phyloP scores from a whole-genome alignment of 495 filamentous ascomycete species.

The Lindgomyces ingoldianus region DNA sequence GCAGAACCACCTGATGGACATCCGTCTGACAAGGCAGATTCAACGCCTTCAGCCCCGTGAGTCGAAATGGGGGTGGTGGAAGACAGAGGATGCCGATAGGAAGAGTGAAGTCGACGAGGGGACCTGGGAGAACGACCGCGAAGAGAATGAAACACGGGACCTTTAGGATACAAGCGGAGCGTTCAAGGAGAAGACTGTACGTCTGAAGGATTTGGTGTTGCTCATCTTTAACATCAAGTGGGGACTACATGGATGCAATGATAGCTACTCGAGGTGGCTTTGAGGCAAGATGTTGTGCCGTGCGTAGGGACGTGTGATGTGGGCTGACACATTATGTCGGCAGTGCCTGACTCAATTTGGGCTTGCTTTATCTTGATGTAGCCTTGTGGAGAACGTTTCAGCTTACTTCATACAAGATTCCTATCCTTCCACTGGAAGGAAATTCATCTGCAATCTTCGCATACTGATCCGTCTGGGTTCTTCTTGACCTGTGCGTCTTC shows the following conservation, averaged over 20 bases:
- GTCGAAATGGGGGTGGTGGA: not conserved
- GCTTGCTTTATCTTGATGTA: too few relatives aligned
- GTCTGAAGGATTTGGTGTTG: not conserved
- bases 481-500: conserved; percentile 10
- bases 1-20: not conserved
- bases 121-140: not conserved
- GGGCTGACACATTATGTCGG: not conserved
- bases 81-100: not conserved
- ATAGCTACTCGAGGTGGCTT: too few relatives aligned
- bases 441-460: conserved; percentile 28
- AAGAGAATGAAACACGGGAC: not conserved
- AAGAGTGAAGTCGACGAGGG: not conserved
- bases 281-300: not conserved
- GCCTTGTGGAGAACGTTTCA: too few relatives aligned
- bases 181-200: not conserved
- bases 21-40: not conserved
- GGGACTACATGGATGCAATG: not conserved
- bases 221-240: not conserved
- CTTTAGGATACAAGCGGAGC: not conserved
- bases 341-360: too few relatives aligned
- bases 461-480: conserved; percentile 31
- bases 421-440: not conserved
- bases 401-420: not conserved
- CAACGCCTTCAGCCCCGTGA: not conserved
- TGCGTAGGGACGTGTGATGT: not conserved